Evolutionary conservation across 129 eudicot genomes (phyloP).

Genomic region (Dittrichia graveolens): DNA sequence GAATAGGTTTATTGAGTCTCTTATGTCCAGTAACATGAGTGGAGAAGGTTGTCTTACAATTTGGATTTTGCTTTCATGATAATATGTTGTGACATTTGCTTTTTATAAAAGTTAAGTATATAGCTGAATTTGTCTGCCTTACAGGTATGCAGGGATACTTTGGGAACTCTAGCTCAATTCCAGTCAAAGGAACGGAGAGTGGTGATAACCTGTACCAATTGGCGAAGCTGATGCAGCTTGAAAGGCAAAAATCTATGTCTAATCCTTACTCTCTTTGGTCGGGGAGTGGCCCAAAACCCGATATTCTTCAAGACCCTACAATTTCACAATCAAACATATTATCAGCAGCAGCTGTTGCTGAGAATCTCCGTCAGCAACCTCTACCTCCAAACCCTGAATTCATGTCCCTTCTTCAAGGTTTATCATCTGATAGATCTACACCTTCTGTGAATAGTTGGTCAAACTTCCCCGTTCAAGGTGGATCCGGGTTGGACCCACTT

Average conservation of each 20-base stretch:
- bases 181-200: slow-evolving; percentile 58
- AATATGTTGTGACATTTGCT: neutral
- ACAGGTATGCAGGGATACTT: slow-evolving; percentile 66
- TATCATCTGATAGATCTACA: slow-evolving; percentile 50
- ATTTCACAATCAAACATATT: slow-evolving; percentile 46
- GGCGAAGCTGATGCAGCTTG: slow-evolving; percentile 69
- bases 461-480: slow-evolving; percentile 64
- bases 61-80: neutral
- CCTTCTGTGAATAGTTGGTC: slow-evolving; percentile 59
- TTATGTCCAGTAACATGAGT: slow-evolving; percentile 60
- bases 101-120: neutral
- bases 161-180: slow-evolving; percentile 48
- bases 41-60: slow-evolving; percentile 49
- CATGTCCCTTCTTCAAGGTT: slow-evolving; percentile 68
- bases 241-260: slow-evolving; percentile 67
- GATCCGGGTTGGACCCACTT: slow-evolving; percentile 54
- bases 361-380: neutral
- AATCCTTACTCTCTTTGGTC: slow-evolving; percentile 68
- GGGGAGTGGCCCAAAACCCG: slow-evolving; percentile 50
- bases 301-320: slow-evolving; percentile 48
- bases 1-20: slow-evolving; percentile 75
- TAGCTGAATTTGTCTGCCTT: slow-evolving; percentile 1
- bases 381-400: slow-evolving; percentile 53
- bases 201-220: slow-evolving; percentile 61
- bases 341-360: slow-evolving; percentile 34